Conservation (phyloP, 768 basidiomycete genomes). For the Polyporus arcularius region DNA sequence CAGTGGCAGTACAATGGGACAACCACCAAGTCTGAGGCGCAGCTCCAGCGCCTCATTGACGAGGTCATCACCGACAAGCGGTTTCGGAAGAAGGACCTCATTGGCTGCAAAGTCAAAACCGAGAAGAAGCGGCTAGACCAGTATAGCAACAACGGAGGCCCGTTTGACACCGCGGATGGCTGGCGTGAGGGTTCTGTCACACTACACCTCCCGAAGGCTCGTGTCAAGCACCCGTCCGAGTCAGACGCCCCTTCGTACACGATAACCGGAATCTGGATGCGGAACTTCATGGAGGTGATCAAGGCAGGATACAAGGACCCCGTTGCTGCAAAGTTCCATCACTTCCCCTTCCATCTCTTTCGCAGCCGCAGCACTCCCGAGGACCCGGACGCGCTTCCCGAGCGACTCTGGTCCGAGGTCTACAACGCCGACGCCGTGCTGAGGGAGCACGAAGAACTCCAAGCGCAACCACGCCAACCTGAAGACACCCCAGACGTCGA, state of each 20-base stretch:
- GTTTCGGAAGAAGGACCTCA: neutral
- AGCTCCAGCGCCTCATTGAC: constrained; percentile 29
- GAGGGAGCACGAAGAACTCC: constrained; percentile 14
- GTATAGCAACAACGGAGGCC: neutral
- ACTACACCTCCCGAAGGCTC: constrained; percentile 26
- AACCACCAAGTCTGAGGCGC: constrained; percentile 26
- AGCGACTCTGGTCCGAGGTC: constrained; percentile 13
- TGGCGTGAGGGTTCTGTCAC: constrained; percentile 20
- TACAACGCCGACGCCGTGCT: constrained; percentile 16
- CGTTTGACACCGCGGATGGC: constrained; percentile 16
- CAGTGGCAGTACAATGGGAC: constrained; percentile 32
- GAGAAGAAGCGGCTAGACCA: neutral
- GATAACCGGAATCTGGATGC: too few species aligned
- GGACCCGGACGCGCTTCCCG: neutral
- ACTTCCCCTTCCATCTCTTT: too few species aligned
- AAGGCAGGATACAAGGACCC: too few species aligned
- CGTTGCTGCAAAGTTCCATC: too few species aligned
- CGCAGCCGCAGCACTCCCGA: too few species aligned
- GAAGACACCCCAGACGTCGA: neutral
- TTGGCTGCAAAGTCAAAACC: neutral
- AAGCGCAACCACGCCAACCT: constrained; percentile 1
- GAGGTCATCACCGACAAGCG: neutral
- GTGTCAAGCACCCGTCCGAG: constrained; percentile 15
- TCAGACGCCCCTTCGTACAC: constrained; percentile 24
- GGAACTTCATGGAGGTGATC: too few species aligned